Evolutionary conservation across 2,329 filamentous ascomycete genomes (phyloP).

Genomic region (Aureobasidium sp.): DNA sequence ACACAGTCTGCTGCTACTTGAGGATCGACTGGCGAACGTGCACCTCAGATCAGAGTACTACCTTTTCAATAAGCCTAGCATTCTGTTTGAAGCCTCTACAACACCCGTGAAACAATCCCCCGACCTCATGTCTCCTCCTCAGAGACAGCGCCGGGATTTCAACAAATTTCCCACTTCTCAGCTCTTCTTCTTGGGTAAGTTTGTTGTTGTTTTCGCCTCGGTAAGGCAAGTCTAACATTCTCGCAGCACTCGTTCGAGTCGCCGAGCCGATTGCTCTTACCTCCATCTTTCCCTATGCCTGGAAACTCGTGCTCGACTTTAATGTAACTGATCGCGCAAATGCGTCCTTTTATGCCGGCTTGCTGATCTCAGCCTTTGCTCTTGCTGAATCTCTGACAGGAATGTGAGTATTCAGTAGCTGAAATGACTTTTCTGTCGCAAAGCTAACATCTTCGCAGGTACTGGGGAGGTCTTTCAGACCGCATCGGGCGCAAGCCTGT

Average conservation of each 20-base stretch:
- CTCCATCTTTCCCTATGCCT: slow-evolving; percentile 88
- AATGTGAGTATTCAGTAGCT: slow-evolving; percentile 40
- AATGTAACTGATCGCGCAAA: slow-evolving; percentile 61
- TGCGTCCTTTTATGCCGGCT: slow-evolving; percentile 80
- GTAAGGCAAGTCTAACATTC: neutral
- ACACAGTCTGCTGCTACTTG: neutral
- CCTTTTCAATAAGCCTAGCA: neutral
- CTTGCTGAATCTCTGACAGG: slow-evolving; percentile 75
- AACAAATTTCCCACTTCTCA: slow-evolving; percentile 75
- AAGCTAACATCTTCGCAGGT: slow-evolving; percentile 27
- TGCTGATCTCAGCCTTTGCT: slow-evolving; percentile 80
- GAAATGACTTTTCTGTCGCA: neutral
- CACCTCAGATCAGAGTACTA: neutral
- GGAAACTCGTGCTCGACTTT: slow-evolving; percentile 72
- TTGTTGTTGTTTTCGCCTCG: neutral
- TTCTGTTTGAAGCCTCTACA: neutral
- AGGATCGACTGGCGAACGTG: neutral
- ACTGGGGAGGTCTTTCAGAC: slow-evolving; percentile 80
- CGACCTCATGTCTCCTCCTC: slow-evolving; percentile 9
- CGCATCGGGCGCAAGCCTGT: slow-evolving; percentile 77
- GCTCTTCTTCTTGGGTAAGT: slow-evolving; percentile 74
- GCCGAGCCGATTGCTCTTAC: slow-evolving; percentile 89
- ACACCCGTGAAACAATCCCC: neutral
- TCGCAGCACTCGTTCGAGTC: slow-evolving; percentile 76
- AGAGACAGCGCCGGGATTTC: slow-evolving; percentile 40